Conservation (phyloP, 805 yeast species). For the Cephaloascus albidus region DNA sequence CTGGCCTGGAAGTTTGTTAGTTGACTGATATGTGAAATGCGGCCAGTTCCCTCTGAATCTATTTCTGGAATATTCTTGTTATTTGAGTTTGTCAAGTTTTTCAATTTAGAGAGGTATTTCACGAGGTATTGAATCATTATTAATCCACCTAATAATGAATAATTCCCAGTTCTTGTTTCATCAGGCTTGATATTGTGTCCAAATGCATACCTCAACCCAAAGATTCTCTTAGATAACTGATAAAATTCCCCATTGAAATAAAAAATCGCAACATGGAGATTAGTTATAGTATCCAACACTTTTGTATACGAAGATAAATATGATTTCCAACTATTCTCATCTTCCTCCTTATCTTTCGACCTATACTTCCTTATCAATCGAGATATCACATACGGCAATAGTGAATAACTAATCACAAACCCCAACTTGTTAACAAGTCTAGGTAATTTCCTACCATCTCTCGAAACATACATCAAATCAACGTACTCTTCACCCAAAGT, state of each 20-base stretch:
- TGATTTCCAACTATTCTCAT: slow-evolving; percentile 1
- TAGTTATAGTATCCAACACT: slow-evolving; percentile 43
- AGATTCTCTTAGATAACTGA: slow-evolving; percentile 63
- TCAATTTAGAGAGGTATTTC: slow-evolving; percentile 14
- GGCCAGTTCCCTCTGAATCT: not conserved
- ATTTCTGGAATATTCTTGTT: too few relatives aligned
- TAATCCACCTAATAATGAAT: slow-evolving; percentile 64
- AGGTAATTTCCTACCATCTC: slow-evolving; percentile 43
- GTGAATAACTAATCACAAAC: slow-evolving; percentile 50
- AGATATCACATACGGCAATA: slow-evolving; percentile 50
- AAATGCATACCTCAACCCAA: slow-evolving; percentile 72
- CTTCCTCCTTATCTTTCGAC: slow-evolving; percentile 9
- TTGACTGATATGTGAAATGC: not conserved
- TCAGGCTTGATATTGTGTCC: slow-evolving; percentile 49
- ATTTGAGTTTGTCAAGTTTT: not conserved
- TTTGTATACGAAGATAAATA: slow-evolving; percentile 30
- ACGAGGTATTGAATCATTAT: slow-evolving; percentile 44
- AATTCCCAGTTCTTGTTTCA: slow-evolving; percentile 42
- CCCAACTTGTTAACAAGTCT: slow-evolving; percentile 35
- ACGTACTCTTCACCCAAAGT: slow-evolving; percentile 95
- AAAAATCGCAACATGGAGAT: slow-evolving; percentile 71
- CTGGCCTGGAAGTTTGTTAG: slow-evolving; percentile 5
- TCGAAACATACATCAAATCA: slow-evolving; percentile 58
- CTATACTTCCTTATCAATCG: slow-evolving; percentile 14
- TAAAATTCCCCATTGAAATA: slow-evolving; percentile 81